Evolutionary conservation across 2,329 filamentous ascomycete genomes (phyloP), one percentile per base, ranked within the genome.

Genomic region (Stemphylium vesicarium): DNA sequence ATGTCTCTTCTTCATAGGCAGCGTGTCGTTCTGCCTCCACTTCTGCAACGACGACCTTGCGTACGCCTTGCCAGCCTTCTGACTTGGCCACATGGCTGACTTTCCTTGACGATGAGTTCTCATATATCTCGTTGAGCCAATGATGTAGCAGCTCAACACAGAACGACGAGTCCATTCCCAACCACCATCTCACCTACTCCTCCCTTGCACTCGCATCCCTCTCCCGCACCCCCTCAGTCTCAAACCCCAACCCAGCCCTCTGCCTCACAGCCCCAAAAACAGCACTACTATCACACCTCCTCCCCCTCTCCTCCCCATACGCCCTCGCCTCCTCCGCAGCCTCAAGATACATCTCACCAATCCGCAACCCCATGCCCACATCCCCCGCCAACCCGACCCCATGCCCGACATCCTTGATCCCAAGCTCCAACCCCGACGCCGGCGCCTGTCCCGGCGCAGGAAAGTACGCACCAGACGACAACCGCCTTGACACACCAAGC

Each of bases 11-110:
- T 73, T 71, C 7, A 6, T 24, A 4, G 18, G 69, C 71, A 46
- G 70, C 73, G 35, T 69, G 62, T 45, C 71, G 41, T 53, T 76
- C 73, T 24, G 71, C 73, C 53, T 83, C 87, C 8, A 96, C 90
- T 75, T 93, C 86, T 57, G 83, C 82, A 74, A 88, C 86, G 4
- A 96, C 87, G 60, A 96, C 83, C 67, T 88, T 86, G 59, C 91
- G 81, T 15, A 96, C 89, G 18, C 84, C 85, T 75, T 89, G 80
- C 88, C 91, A 94, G 42, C 87, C 85, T 59, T 81, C 80, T 37
- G 76, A 77, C 56, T 85, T 89, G 37, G 84, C 85, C 16, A 92
- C 87, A 37, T 83, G 80, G 4, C 84, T 87, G 12, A 96, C 87
- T 42, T 91, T 84, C 76, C 84, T 89, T 74, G 93, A 24, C 7